These are phyloP conservation scores for Symbiodinium pilosum DNA, from an alignment of 73 alveolate genomes.

Conservation along the genomic window DNA sequence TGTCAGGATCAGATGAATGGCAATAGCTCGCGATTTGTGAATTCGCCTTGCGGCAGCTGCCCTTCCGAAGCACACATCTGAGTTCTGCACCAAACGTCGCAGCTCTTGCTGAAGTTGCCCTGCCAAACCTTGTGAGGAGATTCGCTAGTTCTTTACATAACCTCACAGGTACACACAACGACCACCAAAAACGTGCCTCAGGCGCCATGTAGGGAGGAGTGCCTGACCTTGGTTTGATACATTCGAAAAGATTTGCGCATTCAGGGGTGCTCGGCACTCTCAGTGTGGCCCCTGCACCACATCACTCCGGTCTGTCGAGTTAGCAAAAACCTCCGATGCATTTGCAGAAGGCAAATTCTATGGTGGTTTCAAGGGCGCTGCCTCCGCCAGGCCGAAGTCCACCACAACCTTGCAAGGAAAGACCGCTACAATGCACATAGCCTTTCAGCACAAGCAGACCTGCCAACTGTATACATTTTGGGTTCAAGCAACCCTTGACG, in stretches of 20 bases:
- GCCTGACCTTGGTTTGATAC: constrained; percentile 48
- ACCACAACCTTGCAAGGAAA: constrained; percentile 57
- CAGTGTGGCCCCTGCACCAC: constrained; percentile 48
- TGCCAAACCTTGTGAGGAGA: constrained; percentile 42
- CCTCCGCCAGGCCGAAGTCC: constrained; percentile 88
- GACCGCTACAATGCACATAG: no score
- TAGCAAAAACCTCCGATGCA: constrained; percentile 32
- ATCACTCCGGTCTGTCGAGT: constrained; percentile 89
- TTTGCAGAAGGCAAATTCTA: neutral
- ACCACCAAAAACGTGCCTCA: constrained; percentile 9
- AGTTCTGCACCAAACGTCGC: constrained; percentile 58
- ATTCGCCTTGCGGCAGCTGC: no score
- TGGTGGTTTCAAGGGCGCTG: neutral
- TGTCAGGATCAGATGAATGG: no score
- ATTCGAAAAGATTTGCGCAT: no score
- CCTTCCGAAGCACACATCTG: no score
- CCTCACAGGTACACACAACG: neutral
- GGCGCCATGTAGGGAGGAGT: constrained; percentile 95
- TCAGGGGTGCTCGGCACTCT: no score
- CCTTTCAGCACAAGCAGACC: no score
- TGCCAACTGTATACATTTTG: no score
- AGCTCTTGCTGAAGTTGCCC: constrained; percentile 93
- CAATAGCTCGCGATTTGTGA: no score
- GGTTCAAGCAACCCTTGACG: no score
- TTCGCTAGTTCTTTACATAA: neutral